phyloP scores from a whole-genome alignment of 163 green algal species.

The Chlamydomonas reinhardtii region DNA sequence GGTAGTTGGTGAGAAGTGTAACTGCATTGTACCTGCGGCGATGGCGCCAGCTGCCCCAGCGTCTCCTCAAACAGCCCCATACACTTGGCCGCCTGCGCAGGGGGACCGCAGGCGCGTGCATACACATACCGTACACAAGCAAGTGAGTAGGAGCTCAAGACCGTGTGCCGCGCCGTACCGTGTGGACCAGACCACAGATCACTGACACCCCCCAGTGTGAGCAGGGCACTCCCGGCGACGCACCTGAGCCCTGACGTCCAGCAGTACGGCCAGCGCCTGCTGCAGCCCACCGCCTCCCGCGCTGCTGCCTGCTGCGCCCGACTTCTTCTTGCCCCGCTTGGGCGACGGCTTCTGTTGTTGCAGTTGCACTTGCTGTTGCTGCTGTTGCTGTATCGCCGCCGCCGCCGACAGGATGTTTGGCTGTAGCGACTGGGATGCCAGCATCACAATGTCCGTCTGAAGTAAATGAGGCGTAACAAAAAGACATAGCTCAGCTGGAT shows the following conservation, averaged over 20 bases:
- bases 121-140: no score
- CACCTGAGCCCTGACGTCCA: slow-evolving; percentile 17
- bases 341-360: neutral
- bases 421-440: slow-evolving; percentile 30
- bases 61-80: slow-evolving; percentile 32
- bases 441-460: slow-evolving; percentile 32
- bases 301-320: neutral
- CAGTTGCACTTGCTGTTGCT: neutral
- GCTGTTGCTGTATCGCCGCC: neutral
- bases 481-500: no score
- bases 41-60: slow-evolving; percentile 5
- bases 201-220: no score
- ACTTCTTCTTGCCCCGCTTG: no score
- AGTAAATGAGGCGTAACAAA: no score
- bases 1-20: no score
- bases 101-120: no score
- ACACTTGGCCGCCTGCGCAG: slow-evolving; percentile 8
- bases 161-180: no score
- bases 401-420: neutral
- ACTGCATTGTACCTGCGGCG: slow-evolving; percentile 27
- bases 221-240: no score
- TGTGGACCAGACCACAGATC: no score
- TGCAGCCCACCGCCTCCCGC: neutral
- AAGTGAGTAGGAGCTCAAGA: no score
- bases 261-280: neutral